phyloP scores from a whole-genome alignment of 2,329 filamentous ascomycete genomes.

The Alternaria brassicicola region DNA sequence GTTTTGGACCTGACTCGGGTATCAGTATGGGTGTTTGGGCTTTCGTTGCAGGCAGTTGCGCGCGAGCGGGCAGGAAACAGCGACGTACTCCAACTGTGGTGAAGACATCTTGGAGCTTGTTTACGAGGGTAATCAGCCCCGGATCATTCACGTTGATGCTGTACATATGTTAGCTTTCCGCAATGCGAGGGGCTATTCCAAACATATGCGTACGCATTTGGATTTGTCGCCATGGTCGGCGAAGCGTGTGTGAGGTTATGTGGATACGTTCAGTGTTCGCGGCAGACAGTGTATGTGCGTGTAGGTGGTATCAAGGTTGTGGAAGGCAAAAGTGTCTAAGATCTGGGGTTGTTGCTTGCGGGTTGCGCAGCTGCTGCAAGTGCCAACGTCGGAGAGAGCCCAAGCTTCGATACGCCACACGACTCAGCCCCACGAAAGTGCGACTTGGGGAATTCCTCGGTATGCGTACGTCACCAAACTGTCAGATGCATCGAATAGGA shows the following conservation, averaged over 20 bases:
- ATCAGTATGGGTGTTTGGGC: constrained; percentile 37
- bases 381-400: constrained; percentile 18
- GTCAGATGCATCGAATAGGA: constrained; percentile 3
- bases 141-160: constrained; percentile 77
- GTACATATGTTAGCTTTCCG: constrained; percentile 38
- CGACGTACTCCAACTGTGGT: constrained; percentile 83
- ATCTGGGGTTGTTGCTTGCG: constrained; percentile 25
- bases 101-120: constrained; percentile 99
- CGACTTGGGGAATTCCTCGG: not conserved
- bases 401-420: constrained; percentile 21
- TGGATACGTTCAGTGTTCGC: constrained; percentile 3
- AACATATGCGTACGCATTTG: constrained; percentile 48
- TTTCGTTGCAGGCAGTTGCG: constrained; percentile 7
- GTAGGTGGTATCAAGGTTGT: constrained; percentile 19
- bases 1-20: constrained; percentile 77
- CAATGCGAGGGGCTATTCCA: constrained; percentile 20
- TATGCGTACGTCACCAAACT: constrained; percentile 9
- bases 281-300: constrained; percentile 7
- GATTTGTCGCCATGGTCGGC: constrained; percentile 50
- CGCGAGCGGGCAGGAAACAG: not conserved
- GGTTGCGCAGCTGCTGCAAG: constrained; percentile 25
- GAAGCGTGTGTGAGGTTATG: constrained; percentile 11
- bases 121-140: constrained; percentile 80
- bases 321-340: constrained; percentile 29
- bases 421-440: constrained; percentile 12